Base-by-base conservation (phyloP, 1,284 basidiomycete species). In the Papiliotrema laurentii region DNA sequence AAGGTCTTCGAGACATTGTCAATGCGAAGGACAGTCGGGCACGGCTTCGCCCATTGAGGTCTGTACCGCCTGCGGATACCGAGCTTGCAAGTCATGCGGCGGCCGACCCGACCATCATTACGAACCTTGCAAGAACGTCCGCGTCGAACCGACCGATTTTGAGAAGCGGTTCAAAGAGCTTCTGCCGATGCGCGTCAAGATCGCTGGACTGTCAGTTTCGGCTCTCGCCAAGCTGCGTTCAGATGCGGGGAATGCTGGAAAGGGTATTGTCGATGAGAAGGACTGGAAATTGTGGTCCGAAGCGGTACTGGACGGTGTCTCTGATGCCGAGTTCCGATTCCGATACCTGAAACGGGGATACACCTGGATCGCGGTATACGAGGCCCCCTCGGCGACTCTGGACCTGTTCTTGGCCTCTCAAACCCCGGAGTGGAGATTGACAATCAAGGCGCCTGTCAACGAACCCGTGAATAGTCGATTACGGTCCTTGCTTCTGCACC, bases 71-170 rank as follows among this genome's bases (percentile, higher is more conserved):
- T 97, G 92, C 64, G 82, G 81, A 13, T 82, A 83, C 16, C 83
- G 89, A 9, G 85, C 86, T 21, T 97, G 92, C 74, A 80, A 80
- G 55, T 84, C 83, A 58, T 96, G 92, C 64, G 88, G 88, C 36
- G 91, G 90, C 22, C 83, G 89, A 50, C 93, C 93, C 0, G 85
- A 90, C 57, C 92, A 97, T 69, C 84, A 84, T 55, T 84, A 84
- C 56, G 64, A 73, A 27, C 49, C 59, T 7, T 60, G 60, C 38
- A 36, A 34, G 24, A 61, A 58, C 30, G 36, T 59, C 25, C 66
- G 76, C 7, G 68, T 87, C 6, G 76, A 79, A 14, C 90, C 92
- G 0, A 78, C 79, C 19, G 76, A 79, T 5, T 96, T 96, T 64
- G 82, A 84, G 24, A 80, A 81, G 56, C 78, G 81, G 50, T 78